Conservation (phyloP, 2,329 filamentous ascomycete genomes). For the Davidsoniella australis region DNA sequence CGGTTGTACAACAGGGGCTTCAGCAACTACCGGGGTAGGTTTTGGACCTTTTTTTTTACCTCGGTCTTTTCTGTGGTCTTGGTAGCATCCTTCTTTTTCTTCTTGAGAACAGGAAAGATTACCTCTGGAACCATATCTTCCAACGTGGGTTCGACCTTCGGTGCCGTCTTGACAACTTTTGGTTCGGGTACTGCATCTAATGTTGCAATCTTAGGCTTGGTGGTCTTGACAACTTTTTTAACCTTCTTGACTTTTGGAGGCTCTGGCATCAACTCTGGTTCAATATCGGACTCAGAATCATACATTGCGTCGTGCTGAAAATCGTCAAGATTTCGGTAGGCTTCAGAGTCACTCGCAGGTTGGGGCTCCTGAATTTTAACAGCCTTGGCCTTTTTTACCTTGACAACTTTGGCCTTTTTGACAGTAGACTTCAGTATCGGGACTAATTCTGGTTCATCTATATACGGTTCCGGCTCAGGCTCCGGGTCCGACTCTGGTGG, state of each 20-base stretch:
- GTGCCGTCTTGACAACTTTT: background rate
- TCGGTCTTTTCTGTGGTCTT: conserved; percentile 5
- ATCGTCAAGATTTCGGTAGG: background rate
- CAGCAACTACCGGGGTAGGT: too few species aligned
- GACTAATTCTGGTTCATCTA: background rate
- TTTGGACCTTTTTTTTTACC: background rate
- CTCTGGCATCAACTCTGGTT: conserved; percentile 14
- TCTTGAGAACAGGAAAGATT: background rate
- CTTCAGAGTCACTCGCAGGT: conserved; percentile 3
- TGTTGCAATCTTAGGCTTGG: conserved; percentile 14
- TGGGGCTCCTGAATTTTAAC: conserved; percentile 4
- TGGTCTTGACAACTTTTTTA: conserved; percentile 11
- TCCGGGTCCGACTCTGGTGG: conserved; percentile 15
- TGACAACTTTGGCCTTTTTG: conserved; percentile 4
- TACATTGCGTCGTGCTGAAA: background rate
- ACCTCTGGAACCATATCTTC: background rate
- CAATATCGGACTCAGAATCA: conserved; percentile 1
- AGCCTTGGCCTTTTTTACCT: conserved; percentile 2
- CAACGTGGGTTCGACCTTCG: background rate
- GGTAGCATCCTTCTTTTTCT: conserved; percentile 1
- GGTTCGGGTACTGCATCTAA: conserved; percentile 7
- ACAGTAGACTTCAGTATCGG: background rate
- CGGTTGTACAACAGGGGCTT: background rate
- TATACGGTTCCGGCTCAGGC: conserved; percentile 14
- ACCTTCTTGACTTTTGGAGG: conserved; percentile 12